phyloP scores from a whole-genome alignment of 1,139 yeast genomes.

The Taphrina communis region DNA sequence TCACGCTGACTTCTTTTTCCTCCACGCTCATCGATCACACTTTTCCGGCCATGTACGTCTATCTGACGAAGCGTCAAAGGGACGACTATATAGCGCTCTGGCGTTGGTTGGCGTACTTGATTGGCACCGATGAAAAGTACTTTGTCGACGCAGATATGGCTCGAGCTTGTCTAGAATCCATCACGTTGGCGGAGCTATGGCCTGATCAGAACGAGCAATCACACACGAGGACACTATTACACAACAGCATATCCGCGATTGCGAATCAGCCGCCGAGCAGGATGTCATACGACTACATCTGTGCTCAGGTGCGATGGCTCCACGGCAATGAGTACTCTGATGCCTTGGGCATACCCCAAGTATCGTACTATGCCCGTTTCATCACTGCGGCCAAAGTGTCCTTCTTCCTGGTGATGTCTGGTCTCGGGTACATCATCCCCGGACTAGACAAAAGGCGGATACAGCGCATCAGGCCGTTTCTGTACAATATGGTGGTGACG shows the following conservation, averaged over 20 bases:
- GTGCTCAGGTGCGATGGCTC: constrained; percentile 39
- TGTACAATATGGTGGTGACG: constrained; percentile 17
- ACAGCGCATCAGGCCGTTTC: constrained; percentile 30
- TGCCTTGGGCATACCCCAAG: constrained; percentile 31
- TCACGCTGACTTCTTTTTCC: constrained; percentile 33
- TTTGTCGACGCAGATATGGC: constrained; percentile 35
- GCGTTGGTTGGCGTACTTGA: constrained; percentile 36
- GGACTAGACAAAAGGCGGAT: constrained; percentile 33
- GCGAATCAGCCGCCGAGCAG: constrained; percentile 37
- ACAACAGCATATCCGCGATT: constrained; percentile 31
- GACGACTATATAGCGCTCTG: constrained; percentile 40
- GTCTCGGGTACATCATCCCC: constrained; percentile 34
- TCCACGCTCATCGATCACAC: constrained; percentile 35
- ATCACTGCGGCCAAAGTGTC: constrained; percentile 31
- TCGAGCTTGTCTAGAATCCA: constrained; percentile 36
- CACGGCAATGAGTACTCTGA: constrained; percentile 31
- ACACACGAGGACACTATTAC: constrained; percentile 24
- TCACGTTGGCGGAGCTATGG: constrained; percentile 36
- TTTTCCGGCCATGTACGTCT: constrained; percentile 35
- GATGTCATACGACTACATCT: constrained; percentile 32
- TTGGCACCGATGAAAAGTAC: constrained; percentile 36
- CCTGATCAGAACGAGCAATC: constrained; percentile 23
- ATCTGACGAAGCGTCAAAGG: constrained; percentile 27
- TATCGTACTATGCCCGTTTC: constrained; percentile 18
- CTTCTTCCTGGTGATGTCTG: constrained; percentile 39